Conservation (phyloP, 1,139 yeast genomes). For the Kodamaea sp. region DNA sequence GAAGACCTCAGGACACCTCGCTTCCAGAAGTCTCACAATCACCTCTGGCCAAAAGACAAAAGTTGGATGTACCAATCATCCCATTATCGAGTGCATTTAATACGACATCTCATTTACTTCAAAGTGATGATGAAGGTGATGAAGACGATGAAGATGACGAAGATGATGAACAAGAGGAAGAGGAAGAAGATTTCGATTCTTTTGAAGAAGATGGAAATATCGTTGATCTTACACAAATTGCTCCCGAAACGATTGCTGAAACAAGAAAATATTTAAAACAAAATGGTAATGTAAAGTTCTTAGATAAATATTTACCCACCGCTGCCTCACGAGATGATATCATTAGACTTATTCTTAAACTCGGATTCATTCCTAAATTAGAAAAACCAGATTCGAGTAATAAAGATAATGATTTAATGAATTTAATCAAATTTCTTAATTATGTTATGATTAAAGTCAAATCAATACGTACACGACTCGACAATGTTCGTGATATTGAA, state of each 20-base stretch:
- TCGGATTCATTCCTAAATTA: conserved; percentile 52
- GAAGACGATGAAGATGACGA: conserved; percentile 4
- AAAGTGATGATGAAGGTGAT: conserved; percentile 8
- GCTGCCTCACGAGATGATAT: conserved; percentile 55
- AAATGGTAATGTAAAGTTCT: conserved; percentile 57
- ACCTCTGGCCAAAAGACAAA: conserved; percentile 11
- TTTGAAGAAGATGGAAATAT: conserved; percentile 1
- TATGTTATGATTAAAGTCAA: conserved; percentile 60
- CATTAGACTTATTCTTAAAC: conserved; percentile 40
- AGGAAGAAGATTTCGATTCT: conserved; percentile 2
- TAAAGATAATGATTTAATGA: conserved; percentile 43
- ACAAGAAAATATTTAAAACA: conserved; percentile 59
- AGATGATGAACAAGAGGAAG: conserved; percentile 1
- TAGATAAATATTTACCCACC: conserved; percentile 58
- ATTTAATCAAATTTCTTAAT: conserved; percentile 50
- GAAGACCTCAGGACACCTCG: background rate
- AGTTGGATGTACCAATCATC: conserved; percentile 6
- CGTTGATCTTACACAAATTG: conserved; percentile 8
- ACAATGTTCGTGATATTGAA: conserved; percentile 54
- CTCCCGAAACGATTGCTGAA: conserved; percentile 22
- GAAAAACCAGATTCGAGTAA: conserved; percentile 29
- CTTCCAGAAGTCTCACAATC: too few relatives aligned
- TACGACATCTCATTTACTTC: conserved; percentile 7
- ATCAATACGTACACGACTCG: conserved; percentile 50
- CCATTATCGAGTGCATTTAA: conserved; percentile 12